These are phyloP conservation scores for Linnemannia schmuckeri DNA, from an alignment of 192 early-diverging fungal genomes.

Conservation along the genomic window DNA sequence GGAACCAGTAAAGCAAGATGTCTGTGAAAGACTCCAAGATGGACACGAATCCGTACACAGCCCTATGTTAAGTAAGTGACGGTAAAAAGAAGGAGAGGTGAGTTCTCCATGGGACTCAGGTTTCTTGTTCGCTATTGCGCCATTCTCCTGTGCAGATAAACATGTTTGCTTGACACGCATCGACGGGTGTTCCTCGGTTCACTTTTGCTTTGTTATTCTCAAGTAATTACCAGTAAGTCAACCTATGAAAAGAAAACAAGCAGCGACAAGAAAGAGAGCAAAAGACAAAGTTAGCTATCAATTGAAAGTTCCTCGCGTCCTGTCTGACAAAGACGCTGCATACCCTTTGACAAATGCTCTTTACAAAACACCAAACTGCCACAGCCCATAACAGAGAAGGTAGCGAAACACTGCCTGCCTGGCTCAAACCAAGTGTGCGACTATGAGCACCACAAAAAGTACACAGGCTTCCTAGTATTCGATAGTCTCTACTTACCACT, in stretches of 20 bases:
- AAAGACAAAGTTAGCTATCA: background rate
- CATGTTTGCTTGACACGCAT: too few relatives aligned
- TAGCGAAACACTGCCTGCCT: too few relatives aligned
- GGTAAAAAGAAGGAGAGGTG: background rate
- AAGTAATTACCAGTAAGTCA: conserved; percentile 82
- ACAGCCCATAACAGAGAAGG: too few relatives aligned
- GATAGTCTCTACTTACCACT: conserved; percentile 67
- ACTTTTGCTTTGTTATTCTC: background rate
- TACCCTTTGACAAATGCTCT: too few relatives aligned
- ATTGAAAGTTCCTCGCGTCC: background rate
- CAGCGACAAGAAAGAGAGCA: background rate
- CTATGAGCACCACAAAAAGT: background rate
- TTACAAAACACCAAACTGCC: too few relatives aligned
- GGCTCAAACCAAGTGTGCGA: too few relatives aligned
- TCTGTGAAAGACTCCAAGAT: conserved; percentile 91
- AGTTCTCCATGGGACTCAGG: background rate
- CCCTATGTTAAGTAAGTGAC: conserved; percentile 48
- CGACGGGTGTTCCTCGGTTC: too few relatives aligned
- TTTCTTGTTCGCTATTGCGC: background rate
- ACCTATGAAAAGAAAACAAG: conserved; percentile 3
- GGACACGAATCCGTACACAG: conserved; percentile 89
- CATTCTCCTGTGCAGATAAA: background rate
- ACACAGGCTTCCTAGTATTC: background rate
- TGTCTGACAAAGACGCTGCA: too few relatives aligned
- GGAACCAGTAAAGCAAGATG: conserved; percentile 90